These are phyloP conservation scores for Capsella bursapastoris DNA, from an alignment of 345 rosid species.

Conservation along the genomic window DNA sequence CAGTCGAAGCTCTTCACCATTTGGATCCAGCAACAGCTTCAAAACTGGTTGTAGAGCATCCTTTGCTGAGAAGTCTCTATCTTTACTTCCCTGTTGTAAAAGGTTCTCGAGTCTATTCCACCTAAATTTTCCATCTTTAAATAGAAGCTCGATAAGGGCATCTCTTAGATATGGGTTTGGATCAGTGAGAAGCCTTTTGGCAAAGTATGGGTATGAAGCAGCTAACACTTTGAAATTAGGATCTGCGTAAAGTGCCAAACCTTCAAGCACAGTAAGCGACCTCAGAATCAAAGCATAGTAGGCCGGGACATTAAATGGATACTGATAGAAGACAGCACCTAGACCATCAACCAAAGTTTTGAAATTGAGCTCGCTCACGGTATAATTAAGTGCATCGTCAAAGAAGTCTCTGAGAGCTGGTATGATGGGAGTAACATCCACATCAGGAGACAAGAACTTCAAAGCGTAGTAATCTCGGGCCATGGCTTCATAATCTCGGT, in stretches of 20 bases:
- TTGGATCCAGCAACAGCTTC: constrained; percentile 69
- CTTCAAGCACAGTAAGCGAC: constrained; percentile 97
- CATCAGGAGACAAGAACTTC: constrained; percentile 82
- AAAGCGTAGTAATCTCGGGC: constrained; percentile 91
- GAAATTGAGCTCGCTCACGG: constrained; percentile 95
- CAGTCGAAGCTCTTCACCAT: constrained; percentile 78
- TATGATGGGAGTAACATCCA: constrained; percentile 89
- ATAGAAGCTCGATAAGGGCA: constrained; percentile 93
- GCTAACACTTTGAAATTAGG: constrained; percentile 94
- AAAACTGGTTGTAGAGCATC: constrained; percentile 92
- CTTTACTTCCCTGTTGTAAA: constrained; percentile 87
- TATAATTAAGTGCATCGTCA: constrained; percentile 88
- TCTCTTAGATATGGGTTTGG: constrained; percentile 95
- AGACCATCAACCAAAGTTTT: constrained; percentile 91
- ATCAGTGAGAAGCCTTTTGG: constrained; percentile 98
- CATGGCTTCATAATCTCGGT: constrained; percentile 98
- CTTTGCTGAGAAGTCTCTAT: constrained; percentile 86
- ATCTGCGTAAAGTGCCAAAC: constrained; percentile 88
- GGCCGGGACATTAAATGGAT: constrained; percentile 91
- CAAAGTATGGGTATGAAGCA: constrained; percentile 96
- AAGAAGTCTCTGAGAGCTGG: constrained; percentile 89
- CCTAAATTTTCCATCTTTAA: constrained; percentile 94
- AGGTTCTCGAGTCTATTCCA: constrained; percentile 98
- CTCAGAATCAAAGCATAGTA: constrained; percentile 93
- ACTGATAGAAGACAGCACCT: constrained; percentile 87